phyloP scores from a whole-genome alignment of 78 protist species.

The Isochrysis galbana region DNA sequence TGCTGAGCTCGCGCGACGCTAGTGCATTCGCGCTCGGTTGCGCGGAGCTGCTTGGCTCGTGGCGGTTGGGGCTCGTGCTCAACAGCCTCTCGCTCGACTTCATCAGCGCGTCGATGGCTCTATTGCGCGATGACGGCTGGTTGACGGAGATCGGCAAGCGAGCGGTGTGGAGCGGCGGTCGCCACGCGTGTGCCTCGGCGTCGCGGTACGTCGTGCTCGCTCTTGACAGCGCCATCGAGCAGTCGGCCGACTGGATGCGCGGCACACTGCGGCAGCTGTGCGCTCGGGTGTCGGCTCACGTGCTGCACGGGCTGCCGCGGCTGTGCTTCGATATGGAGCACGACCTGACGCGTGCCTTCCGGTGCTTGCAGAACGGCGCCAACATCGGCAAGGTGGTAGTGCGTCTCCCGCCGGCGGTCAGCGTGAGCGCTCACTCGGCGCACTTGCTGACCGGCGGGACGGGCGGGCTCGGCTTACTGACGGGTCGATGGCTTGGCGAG shows the following conservation, averaged over 20 bases:
- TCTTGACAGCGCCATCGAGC: background rate
- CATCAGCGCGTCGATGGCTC: background rate
- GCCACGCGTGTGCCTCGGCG: background rate
- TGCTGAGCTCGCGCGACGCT: background rate
- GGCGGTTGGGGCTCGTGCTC: background rate
- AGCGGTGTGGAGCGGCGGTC: background rate
- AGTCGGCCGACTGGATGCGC: background rate
- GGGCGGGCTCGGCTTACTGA: constrained; percentile 21
- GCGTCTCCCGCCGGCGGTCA: background rate
- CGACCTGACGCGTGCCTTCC: background rate
- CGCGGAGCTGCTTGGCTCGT: background rate
- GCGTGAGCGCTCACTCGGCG: too few species aligned
- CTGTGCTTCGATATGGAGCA: background rate
- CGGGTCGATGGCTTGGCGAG: constrained; percentile 6
- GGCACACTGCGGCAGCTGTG: background rate
- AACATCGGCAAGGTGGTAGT: background rate
- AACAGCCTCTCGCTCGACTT: background rate
- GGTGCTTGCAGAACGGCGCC: background rate
- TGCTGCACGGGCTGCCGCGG: too few species aligned
- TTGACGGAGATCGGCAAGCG: background rate
- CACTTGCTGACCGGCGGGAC: constrained; percentile 29
- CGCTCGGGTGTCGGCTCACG: too few species aligned
- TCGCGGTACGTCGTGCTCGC: background rate
- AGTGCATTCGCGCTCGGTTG: background rate
- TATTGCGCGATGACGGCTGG: background rate